Base-by-base conservation (phyloP, 2,329 filamentous ascomycete genomes). In the Penicillium sp. region DNA sequence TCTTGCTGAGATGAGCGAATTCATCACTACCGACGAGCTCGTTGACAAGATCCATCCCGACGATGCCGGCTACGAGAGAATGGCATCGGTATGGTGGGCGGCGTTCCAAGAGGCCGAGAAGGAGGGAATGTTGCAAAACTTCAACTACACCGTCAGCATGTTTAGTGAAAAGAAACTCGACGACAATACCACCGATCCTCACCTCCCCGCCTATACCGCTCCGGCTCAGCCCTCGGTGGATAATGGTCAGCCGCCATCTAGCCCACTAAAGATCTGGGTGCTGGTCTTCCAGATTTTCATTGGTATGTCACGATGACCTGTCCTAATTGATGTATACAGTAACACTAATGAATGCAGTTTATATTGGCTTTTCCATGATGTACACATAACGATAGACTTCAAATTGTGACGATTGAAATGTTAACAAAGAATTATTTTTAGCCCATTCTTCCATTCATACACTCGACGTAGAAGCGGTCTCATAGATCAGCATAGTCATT, bases 51-150 rank as follows among this genome's bases (percentile, higher is more conserved):
- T 56, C 2, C 66, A 68, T 17, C 66, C 64, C 1, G 55, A 49
- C 17, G 62, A 60, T 12, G 3, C 30, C 2, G 66, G 64, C 9
- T 68, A 68, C n/a, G 40, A 45, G 17, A 45, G 56, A 24, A 68
- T 68, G 66, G 64, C 65, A 9, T 53, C 54, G 1, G 60, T 68
- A 0, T 68, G 66, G 66, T 66, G 61, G 58, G 57, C 52, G 4
- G 65, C 63, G 1, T 56, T 68, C 8, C 32, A 54, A 12, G 41
- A 54, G 7, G 64, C 64, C 0, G 45, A 61, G 17, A 37, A 18
- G 0, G 55, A 65, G 34, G 49, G 51, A 1, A 49, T 61, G 30
- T 24, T 63, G 8, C 44, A 56, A 20, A 32, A 43, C 1, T 49
- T 46, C 46, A 49, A 49, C 34, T 54, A 49, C 24, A 49, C 51